Base-by-base conservation (phyloP, 2,329 filamentous ascomycete species). In the Pestalotiopsis sp. region DNA sequence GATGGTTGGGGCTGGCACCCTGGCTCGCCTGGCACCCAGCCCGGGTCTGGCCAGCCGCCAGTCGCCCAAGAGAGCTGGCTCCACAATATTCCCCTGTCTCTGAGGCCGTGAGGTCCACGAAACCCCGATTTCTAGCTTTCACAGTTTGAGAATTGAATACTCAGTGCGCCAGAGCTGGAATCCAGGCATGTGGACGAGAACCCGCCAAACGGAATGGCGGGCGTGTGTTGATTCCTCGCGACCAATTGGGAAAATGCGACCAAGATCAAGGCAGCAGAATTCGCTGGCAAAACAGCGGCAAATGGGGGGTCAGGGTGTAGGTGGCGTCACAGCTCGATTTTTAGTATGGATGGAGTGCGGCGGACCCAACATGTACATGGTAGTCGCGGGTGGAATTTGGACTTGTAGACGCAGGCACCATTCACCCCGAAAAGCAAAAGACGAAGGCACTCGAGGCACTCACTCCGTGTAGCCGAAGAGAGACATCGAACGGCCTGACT, bases 321-420 rank as follows among this genome's bases (percentile, higher is more conserved):
- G 30, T 52, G 44, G 44, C n/a, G 44, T 52, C 44, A 52, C 44
- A 52, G 44, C 44, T 52, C 20, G 17, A 20, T 20, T 52, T 52
- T 52, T 52, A 52, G 44, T 14, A 22, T 48, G 44, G 44, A 22
- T 48, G 44, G 44, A 52, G 7, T 52, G 44, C 44, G n/a, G 44
- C 44, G 44, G 7, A 35, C 30, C 30, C 30, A 35, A 35, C 30
- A 35, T 35, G 30, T 35, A 35, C 30, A 35, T 35, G 30, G 30
- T 35, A 35, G 30, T 35, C 7, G 30, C 20, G 22, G 17, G 44
- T n/a, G 20, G 44, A n/a, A 52, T 52, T 52, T n/a, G 7, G 44
- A 52, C 44, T 52, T 52, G 39, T 14, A n/a, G n/a, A 61, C 22
- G 60, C 62, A 65, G 62, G 62, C 62, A 65, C 62, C 62, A 65